Percentiles rank a stretch among this genome's conserved stretches.
Conservation (phyloP, 202 grass and related monocot genomes). For the Carex arenaria region DNA sequence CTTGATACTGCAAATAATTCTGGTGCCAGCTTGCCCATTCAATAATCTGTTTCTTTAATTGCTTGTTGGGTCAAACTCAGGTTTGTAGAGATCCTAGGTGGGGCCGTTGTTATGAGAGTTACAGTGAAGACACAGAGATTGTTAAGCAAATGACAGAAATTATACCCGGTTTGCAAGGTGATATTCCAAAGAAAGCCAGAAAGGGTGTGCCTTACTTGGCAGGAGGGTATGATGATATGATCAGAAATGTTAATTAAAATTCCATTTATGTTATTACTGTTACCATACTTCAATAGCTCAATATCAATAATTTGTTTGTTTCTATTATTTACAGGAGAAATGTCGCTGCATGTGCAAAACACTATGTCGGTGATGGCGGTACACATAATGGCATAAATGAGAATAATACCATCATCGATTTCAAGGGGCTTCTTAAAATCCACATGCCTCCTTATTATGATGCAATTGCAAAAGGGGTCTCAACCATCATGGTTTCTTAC, state of each 20-base stretch:
- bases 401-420: constrained; percentile 70
- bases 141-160: constrained; percentile 65
- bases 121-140: constrained; percentile 68
- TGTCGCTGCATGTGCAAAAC: constrained; percentile 70
- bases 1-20: too few relatives aligned
- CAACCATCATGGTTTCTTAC: constrained; percentile 77
- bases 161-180: constrained; percentile 69
- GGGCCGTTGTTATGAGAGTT: constrained; percentile 95
- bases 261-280: not conserved
- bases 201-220: constrained; percentile 63
- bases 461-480: constrained; percentile 64
- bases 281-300: not conserved
- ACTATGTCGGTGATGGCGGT: constrained; percentile 79
- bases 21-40: too few relatives aligned
- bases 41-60: constrained; percentile 13
- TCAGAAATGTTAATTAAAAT: not conserved
- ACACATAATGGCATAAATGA: constrained; percentile 58
- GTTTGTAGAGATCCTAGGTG: constrained; percentile 54
- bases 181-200: constrained; percentile 22
- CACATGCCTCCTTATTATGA: constrained; percentile 81
- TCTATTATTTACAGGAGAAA: constrained; percentile 40
- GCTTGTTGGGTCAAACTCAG: not conserved
- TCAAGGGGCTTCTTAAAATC: constrained; percentile 45
- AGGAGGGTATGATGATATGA: constrained; percentile 19
- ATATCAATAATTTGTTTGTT: not conserved